Base-by-base conservation (phyloP, 2,329 filamentous ascomycete genomes). In the Cytospora piceicola region DNA sequence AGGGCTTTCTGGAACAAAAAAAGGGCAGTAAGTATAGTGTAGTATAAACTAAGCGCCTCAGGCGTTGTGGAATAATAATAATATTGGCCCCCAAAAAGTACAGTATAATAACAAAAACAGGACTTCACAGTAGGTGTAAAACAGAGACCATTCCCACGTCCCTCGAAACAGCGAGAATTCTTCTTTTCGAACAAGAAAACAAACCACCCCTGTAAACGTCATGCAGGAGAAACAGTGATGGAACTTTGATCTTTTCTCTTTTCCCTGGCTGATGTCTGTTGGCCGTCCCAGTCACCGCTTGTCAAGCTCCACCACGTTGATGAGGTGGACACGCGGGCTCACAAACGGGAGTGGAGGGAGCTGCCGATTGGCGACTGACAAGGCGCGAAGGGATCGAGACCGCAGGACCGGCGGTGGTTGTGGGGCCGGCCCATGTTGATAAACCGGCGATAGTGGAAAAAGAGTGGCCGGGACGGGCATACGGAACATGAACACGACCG, bases 261-360 rank as follows among this genome's bases (percentile, higher is more conserved):
- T 42, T 49, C 46, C 14, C n/a, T 24, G 11, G 11, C 46, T 22
- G n/a, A 9, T 20, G 2, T 9, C 15, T 42, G 14, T 7, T 12
- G 22, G n/a, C 46, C 22, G n/a, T 22, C 11, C 59, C 46, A 36
- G 59, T 56, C 60, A 62, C 60, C 60, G 60, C 60, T 34, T 56
- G 20, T 62, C 60, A 62, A 62, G 60, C 52, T 62, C 60, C 60
- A 62, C 51, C 60, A 6, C 8, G 39, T 34, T 52, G 52, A 56
- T 36, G 60, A 62, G 53, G 36, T 49, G 60, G 52, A 17, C 52
- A 51, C 55, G 60, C 27, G 36, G 60, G 60, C 11, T n/a, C 27
- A 29, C 27, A n/a, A 12, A 36, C 14, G 34, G 60, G 39, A 20
- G 32, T 39, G 27, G 36, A 39, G 27, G 29, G 15, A 30, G 17